Evolutionary conservation across 2,329 filamentous ascomycete species (phyloP).

Genomic region (Botrytis cinerea): DNA sequence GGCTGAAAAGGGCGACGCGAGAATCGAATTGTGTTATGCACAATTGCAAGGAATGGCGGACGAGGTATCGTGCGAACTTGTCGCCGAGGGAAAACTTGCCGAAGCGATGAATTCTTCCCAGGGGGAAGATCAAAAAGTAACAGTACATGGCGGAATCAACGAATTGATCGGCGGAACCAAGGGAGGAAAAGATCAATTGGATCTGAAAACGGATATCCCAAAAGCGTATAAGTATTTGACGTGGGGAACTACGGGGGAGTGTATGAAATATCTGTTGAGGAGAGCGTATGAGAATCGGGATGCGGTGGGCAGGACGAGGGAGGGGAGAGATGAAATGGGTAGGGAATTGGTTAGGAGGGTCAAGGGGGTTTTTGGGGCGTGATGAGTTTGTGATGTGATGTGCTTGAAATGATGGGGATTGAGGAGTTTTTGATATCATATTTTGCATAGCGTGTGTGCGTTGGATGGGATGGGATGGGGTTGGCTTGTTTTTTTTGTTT

Average conservation of each 20-base stretch:
- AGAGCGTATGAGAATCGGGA: constrained; percentile 75
- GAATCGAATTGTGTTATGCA: constrained; percentile 60
- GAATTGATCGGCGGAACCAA: neutral
- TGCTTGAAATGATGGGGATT: no score
- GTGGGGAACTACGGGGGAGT: constrained; percentile 74
- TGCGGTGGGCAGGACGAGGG: constrained; percentile 63
- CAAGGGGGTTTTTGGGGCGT: constrained; percentile 46
- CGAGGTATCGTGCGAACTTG: constrained; percentile 73
- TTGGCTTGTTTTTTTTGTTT: neutral
- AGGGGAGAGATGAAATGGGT: constrained; percentile 64
- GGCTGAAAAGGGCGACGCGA: constrained; percentile 42
- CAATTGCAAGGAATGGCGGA: constrained; percentile 97
- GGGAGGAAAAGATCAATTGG: constrained; percentile 33
- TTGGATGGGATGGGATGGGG: neutral
- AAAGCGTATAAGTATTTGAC: constrained; percentile 67
- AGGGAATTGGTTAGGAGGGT: constrained; percentile 59
- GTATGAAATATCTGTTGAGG: constrained; percentile 71
- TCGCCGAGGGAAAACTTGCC: constrained; percentile 33
- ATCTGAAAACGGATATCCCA: constrained; percentile 51
- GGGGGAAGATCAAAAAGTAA: neutral
- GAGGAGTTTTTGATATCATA: neutral
- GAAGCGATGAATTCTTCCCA: constrained; percentile 32
- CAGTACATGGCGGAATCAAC: neutral
- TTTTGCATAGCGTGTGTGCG: neutral
- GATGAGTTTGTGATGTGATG: neutral